A percentile compares a stretch with the other conserved stretches of the same genome.
Evolutionary conservation across 2,329 filamentous ascomycete species (phyloP).

Genomic region (Akanthomyces uredinophilus): DNA sequence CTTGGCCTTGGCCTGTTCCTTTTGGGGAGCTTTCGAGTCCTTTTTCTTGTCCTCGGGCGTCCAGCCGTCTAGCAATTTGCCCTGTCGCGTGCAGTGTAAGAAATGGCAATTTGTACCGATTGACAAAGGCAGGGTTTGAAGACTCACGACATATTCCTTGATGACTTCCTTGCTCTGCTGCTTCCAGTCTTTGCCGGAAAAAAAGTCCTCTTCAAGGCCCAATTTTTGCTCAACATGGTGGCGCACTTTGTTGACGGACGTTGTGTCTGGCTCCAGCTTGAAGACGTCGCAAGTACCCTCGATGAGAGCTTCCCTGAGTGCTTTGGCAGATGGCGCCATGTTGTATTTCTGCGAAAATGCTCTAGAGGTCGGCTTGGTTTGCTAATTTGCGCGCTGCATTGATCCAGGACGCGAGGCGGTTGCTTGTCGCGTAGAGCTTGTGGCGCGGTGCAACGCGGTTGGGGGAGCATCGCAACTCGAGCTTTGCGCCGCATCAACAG

Average conservation of each 20-base stretch:
- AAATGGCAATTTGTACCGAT: background rate
- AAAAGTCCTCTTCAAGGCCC: slow-evolving; percentile 45
- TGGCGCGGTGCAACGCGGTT: slow-evolving; percentile 5
- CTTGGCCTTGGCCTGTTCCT: slow-evolving; percentile 30
- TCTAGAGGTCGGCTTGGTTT: background rate
- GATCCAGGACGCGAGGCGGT: background rate
- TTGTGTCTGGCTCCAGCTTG: slow-evolving; percentile 36
- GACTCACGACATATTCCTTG: slow-evolving; percentile 47
- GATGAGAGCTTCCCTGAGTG: slow-evolving; percentile 42
- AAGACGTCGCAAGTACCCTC: slow-evolving; percentile 44
- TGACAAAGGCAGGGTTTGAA: background rate
- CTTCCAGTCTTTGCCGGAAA: slow-evolving; percentile 50
- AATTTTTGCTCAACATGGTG: slow-evolving; percentile 45
- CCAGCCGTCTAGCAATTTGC: slow-evolving; percentile 34
- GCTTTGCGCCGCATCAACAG: background rate
- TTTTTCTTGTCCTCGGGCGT: slow-evolving; percentile 20
- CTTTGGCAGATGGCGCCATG: slow-evolving; percentile 39
- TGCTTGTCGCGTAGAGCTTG: background rate
- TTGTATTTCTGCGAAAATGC: background rate
- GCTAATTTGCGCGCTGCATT: background rate
- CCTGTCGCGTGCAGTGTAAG: slow-evolving; percentile 22
- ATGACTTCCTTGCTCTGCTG: slow-evolving; percentile 54
- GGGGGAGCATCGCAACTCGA: background rate
- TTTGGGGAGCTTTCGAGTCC: slow-evolving; percentile 23
- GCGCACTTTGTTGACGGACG: slow-evolving; percentile 55